Percentiles rank a stretch among this genome's conserved stretches.
Evolutionary conservation across 2,329 filamentous ascomycete species (phyloP).

Genomic region (Exophiala alcalophila): DNA sequence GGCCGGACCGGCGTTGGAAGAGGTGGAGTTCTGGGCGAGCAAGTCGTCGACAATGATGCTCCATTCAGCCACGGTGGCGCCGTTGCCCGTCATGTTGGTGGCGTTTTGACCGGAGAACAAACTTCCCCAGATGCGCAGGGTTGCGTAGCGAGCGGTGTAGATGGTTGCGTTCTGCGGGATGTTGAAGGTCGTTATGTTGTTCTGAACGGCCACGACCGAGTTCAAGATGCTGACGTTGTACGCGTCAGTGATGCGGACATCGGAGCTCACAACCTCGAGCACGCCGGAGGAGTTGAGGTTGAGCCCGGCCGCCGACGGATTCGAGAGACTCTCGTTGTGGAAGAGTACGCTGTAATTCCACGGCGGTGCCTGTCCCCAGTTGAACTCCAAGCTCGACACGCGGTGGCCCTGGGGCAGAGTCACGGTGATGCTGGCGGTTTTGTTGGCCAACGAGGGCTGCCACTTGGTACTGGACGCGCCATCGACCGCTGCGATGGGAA

Average conservation of each 20-base stretch:
- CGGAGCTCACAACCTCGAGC: slow-evolving; percentile 25
- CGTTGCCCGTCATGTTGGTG: slow-evolving; percentile 39
- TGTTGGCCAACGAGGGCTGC: slow-evolving; percentile 56
- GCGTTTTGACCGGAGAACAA: slow-evolving; percentile 41
- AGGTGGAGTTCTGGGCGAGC: slow-evolving; percentile 1
- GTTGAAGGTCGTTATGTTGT: slow-evolving; percentile 40
- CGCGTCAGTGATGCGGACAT: slow-evolving; percentile 38
- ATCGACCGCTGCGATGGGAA: slow-evolving; percentile 65
- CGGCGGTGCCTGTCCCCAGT: slow-evolving; percentile 60
- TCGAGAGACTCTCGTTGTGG: slow-evolving; percentile 45
- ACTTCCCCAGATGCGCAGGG: slow-evolving; percentile 42
- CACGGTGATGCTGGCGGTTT: slow-evolving; percentile 56
- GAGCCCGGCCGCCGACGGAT: slow-evolving; percentile 27
- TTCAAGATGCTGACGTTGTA: slow-evolving; percentile 39
- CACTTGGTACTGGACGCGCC: slow-evolving; percentile 65
- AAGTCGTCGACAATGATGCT: slow-evolving; percentile 38
- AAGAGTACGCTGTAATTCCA: slow-evolving; percentile 54
- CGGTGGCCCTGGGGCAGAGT: slow-evolving; percentile 42
- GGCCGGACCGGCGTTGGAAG: neutral
- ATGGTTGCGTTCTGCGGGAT: slow-evolving; percentile 28
- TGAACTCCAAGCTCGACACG: slow-evolving; percentile 52
- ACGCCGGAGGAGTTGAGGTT: slow-evolving; percentile 12
- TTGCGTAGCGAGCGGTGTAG: slow-evolving; percentile 41
- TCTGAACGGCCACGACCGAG: slow-evolving; percentile 37
- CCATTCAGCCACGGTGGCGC: slow-evolving; percentile 50